These are phyloP conservation scores for Sistotremastrum niveocremeum DNA, from an alignment of 768 basidiomycete species.

Conservation along the genomic window DNA sequence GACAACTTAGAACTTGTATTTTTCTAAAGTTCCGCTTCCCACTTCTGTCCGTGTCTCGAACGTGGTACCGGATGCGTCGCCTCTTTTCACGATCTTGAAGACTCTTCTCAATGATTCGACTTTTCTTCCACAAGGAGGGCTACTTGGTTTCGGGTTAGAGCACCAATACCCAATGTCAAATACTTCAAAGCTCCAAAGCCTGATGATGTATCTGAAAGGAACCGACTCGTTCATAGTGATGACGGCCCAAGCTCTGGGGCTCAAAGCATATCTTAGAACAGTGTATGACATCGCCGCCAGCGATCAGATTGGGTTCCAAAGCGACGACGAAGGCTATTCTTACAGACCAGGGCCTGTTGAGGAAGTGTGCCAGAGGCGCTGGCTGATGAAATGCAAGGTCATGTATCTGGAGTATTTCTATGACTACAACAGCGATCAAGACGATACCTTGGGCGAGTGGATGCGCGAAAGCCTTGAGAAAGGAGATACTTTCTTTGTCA, in stretches of 20 bases:
- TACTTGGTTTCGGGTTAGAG: slow-evolving; percentile 25
- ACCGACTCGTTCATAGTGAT: slow-evolving; percentile 14
- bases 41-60: background rate
- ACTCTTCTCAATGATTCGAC: slow-evolving; percentile 18
- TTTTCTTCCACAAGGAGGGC: slow-evolving; percentile 27
- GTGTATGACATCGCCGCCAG: too few species aligned
- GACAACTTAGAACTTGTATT: slow-evolving; percentile 23
- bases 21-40: slow-evolving; percentile 4
- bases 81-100: slow-evolving; percentile 7
- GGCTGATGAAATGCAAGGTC: too few species aligned
- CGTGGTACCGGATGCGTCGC: background rate
- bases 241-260: slow-evolving; percentile 9
- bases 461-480: too few species aligned
- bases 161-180: slow-evolving; percentile 22
- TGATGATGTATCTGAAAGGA: slow-evolving; percentile 16
- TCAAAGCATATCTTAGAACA: slow-evolving; percentile 10
- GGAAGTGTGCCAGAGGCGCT: too few species aligned
- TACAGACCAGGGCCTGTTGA: too few species aligned
- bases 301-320: too few species aligned
- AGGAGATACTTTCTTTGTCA: too few species aligned
- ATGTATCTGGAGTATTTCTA: too few species aligned
- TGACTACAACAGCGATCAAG: too few species aligned
- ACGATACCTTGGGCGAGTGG: too few species aligned
- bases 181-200: background rate
- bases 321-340: too few species aligned